These are phyloP conservation scores for Eimeria zaria DNA, from an alignment of 169 alveolate genomes.

Conservation along the genomic window DNA sequence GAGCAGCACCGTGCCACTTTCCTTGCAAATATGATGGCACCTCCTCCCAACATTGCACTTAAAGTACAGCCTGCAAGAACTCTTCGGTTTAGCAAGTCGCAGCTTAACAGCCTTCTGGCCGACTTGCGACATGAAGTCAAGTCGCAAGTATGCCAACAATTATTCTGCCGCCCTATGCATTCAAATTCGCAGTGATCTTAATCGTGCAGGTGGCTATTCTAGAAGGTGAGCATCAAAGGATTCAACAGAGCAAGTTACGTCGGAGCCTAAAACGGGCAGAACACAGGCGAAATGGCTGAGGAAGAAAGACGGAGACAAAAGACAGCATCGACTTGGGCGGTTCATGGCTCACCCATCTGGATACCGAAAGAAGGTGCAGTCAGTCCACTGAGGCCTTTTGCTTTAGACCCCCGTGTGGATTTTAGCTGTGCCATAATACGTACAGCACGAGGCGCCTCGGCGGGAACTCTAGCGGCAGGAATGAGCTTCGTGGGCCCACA, in stretches of 20 bases:
- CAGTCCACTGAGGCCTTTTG: neutral
- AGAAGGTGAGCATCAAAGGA: constrained; percentile 52
- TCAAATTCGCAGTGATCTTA: neutral
- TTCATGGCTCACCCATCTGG: constrained; percentile 83
- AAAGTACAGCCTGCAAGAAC: constrained; percentile 79
- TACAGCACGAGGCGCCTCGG: constrained; percentile 22
- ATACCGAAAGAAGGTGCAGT: constrained; percentile 56
- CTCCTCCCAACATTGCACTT: constrained; percentile 73
- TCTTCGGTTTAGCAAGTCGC: constrained; percentile 69
- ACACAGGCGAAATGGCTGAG: constrained; percentile 82
- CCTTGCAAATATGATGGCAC: constrained; percentile 25
- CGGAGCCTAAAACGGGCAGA: neutral
- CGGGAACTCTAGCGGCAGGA: constrained; percentile 2
- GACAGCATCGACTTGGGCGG: constrained; percentile 68
- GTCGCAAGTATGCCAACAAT: constrained; percentile 29
- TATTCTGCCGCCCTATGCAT: neutral
- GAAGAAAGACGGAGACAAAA: constrained; percentile 64
- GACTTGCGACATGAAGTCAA: constrained; percentile 81
- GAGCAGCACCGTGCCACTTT: neutral
- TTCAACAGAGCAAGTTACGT: neutral
- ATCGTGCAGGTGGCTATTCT: constrained; percentile 66
- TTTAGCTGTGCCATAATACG: neutral
- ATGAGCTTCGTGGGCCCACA: constrained; percentile 44
- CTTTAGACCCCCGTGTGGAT: neutral
- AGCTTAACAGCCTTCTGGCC: constrained; percentile 54